Evolutionary conservation across 495 filamentous ascomycete species (phyloP), one percentile per base, ranked within the genome.

Genomic region (Platismatia glauca): DNA sequence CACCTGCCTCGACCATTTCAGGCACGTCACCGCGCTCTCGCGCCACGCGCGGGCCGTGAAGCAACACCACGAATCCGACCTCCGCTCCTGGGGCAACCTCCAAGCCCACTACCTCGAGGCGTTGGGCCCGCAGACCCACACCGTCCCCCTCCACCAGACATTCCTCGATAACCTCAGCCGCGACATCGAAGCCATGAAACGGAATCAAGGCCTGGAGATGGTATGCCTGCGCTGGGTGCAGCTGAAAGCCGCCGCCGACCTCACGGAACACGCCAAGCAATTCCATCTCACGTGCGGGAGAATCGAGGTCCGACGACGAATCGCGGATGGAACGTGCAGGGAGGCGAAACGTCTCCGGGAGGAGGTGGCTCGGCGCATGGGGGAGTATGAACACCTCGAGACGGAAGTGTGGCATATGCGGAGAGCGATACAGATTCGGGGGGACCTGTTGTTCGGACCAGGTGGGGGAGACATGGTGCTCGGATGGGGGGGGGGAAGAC

Each of bases 361-460:
- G 16, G 1, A 18, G 27, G 29, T 16, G 29, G 6, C 29, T 18
- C 27, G n/a, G 33, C 2, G 27, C 18, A 16, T 53, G 29, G 33
- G 2, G 50, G 29, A 53, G 15, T 53, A 53, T n/a, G 50, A 33
- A 9, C 29, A 53, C n/a, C 50, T 53, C 15, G 16, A 53, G 29
- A 53, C 1, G 27, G 50, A 53, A 11, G 15, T 53, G 2, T 15
- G 7, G 15, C 20, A 33, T 0, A 15, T 33, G 16, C 27, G n/a
- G 50, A n/a, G 16, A 6, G 29, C 29, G 3, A 53, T 53, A 33
- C 4, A 53, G 50, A 15, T 16, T n/a, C 50, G 33, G 50, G 16
- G 7, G 7, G 7, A 33, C 3, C 0, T 29, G 0, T 1, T 3
- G 0, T 22, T 2, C 9, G 6, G 6, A 7, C 22, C 7, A 12